Base-by-base conservation (phyloP, 2,329 filamentous ascomycete genomes). In the Teratosphaeria viscida region DNA sequence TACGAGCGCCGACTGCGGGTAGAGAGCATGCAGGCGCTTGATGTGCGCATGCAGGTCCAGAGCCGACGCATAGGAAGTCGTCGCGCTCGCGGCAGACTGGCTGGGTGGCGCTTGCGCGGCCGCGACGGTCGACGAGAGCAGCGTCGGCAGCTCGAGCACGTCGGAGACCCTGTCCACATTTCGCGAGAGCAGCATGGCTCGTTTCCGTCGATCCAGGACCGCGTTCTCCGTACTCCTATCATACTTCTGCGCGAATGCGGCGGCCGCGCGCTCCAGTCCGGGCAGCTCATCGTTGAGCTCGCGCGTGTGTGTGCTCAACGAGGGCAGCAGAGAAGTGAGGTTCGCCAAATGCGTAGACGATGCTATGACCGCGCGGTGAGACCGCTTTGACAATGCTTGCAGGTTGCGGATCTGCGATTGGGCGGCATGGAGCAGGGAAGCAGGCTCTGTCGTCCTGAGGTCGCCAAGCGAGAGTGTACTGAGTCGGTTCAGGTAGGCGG, bases 1-100 rank as follows among this genome's bases (percentile, higher is more conserved):
- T 29, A 97, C 82, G 52, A 97, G 78, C 0, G 82, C 78, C 0
- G 91, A 96, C 57, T 86, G 79, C 0, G 92, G 88, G 71, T 96
- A 95, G 32, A 97, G 78, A 0, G 85, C 84, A 62, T 91, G 85
- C 5, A 99, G 79, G 7, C 94, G 85, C 66, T 90, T 89, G 70
- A 96, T 94, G 72, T 97, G 94, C n/a, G 89, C 87, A 70, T 95
- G 88, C 2, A 99, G 81, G 73, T 99, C 94, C 37, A 99, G 79
- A 0, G 92, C 92, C 0, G 90, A 89, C 2, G 91, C 87, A 77
- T 96, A 95, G 66, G 90, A 95, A 6, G 75, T 70, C 5, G 75
- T 68, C 26, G 73, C 72, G 26, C 73, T 72, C 5, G 84, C 79
- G 1, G 76, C 64, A 5, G 73, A 71, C 14, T 73, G 73, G 3